Evolutionary conservation across 2,329 filamentous ascomycete species (phyloP), one percentile per base, ranked within the genome.

Genomic region (Aspergillus sp.): DNA sequence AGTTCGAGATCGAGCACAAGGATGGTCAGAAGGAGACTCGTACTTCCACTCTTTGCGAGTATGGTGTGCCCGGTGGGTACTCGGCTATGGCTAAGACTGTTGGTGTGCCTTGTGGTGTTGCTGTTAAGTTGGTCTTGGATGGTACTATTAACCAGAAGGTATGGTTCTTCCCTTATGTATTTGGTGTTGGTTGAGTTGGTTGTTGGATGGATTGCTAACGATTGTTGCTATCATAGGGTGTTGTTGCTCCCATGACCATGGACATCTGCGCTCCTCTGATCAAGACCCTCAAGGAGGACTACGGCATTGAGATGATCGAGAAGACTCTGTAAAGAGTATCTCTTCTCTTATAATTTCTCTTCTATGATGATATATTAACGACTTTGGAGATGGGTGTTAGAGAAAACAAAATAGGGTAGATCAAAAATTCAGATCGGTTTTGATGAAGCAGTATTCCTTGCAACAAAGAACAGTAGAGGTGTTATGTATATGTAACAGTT

Each of bases 61-160:
- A 96, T 77, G 92, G 92, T 74, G 87, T 87, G 71, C 88, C 90
- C 60, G 84, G 86, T 67, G 90, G 90, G 36, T 96, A 94, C 81
- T 89, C 85, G 3, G 87, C 90, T 67, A 96, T 96, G 92, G 91
- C 90, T 49, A 90, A 88, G 77, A 78, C 92, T 47, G 91, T 96
- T 58, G 91, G 91, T 72, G 83, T 92, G 4, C 90, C 90, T 5
- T 90, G 87, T 68, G 88, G 82, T 64, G 86, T 91, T 59, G 91
- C 91, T 48, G 90, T 92, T 63, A 84, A 91, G 82, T 86, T 89
- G 81, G 89, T 95, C 23, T 84, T 94, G 41, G 83, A 92, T 75
- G 90, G 90, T 17, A 90, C 86, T 3, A 86, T 93, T 63, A 83
- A 80, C 50, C 84, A 91, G 75, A 89, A 86, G 67, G 74, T 74